These are phyloP conservation scores for Talaromyces borbonicus DNA, from an alignment of 495 filamentous ascomycete species.

Conservation along the genomic window DNA sequence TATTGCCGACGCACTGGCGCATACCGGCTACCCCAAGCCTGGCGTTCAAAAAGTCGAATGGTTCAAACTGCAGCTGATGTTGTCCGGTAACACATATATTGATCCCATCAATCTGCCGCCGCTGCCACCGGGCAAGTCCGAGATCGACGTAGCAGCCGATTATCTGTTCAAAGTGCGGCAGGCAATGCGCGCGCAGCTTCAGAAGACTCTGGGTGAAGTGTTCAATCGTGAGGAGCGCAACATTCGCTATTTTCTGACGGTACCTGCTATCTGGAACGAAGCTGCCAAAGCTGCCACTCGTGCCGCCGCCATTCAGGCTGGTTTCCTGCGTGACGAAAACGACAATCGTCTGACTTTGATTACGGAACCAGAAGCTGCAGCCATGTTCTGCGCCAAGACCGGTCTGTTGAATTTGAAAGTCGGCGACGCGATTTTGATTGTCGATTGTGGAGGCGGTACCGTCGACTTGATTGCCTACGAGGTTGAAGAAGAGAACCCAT, in stretches of 20 bases:
- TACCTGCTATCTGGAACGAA: conserved; percentile 76
- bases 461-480: conserved; percentile 77
- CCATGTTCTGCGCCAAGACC: conserved; percentile 71
- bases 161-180: conserved; percentile 72
- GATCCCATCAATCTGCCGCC: conserved; percentile 73
- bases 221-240: conserved; percentile 72
- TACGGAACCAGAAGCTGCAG: conserved; percentile 69
- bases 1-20: conserved; percentile 68
- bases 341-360: conserved; percentile 66
- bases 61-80: conserved; percentile 78
- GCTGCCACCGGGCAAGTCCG: conserved; percentile 67
- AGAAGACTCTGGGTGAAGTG: conserved; percentile 67
- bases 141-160: conserved; percentile 72
- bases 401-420: conserved; percentile 67
- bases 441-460: conserved; percentile 72
- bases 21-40: conserved; percentile 69
- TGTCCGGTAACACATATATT: conserved; percentile 72
- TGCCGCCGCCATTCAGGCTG: conserved; percentile 67
- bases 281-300: conserved; percentile 70
- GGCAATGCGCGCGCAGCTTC: conserved; percentile 65
- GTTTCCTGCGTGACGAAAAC: conserved; percentile 67
- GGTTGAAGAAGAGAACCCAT: conserved; percentile 68
- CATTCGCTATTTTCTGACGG: conserved; percentile 67
- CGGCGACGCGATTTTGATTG: conserved; percentile 66
- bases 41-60: conserved; percentile 77